A percentile compares a stretch with the other conserved stretches of the same genome.
Evolutionary conservation across 257 asterid genomes (phyloP).

Genomic region (Eustoma russellianum): DNA sequence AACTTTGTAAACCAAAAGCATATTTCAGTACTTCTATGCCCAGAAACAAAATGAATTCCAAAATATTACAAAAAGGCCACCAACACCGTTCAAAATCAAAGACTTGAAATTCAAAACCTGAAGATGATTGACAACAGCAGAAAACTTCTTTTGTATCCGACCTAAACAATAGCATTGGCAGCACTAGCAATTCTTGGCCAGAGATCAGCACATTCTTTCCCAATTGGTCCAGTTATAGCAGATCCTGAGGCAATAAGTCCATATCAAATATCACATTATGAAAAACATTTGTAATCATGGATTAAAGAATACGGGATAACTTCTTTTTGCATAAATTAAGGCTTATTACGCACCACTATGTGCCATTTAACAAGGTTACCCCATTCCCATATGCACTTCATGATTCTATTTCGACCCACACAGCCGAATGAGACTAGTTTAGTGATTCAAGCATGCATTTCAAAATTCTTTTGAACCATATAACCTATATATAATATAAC

Average conservation of each 20-base stretch:
- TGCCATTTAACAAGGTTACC: no score
- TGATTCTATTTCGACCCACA: no score
- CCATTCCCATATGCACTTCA: no score
- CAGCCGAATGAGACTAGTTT: no score
- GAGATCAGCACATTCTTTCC: constrained; percentile 51
- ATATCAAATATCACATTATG: neutral
- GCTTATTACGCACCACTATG: no score
- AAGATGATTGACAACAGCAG: neutral
- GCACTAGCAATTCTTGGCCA: constrained; percentile 60
- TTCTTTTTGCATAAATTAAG: no score
- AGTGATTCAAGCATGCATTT: no score
- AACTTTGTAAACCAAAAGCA: no score
- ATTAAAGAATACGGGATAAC: neutral
- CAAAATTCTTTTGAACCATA: no score
- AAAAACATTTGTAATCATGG: neutral
- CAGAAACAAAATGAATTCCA: neutral
- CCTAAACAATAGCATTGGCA: constrained; percentile 46
- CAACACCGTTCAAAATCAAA: constrained; percentile 4
- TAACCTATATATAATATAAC: no score
- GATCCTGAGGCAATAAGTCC: constrained; percentile 20
- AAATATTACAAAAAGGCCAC: constrained; percentile 11
- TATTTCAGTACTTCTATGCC: neutral
- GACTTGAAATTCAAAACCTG: neutral
- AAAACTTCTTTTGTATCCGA: neutral
- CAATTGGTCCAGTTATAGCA: constrained; percentile 48